Conservation (phyloP, 1,139 yeast species). For the Pichia sp. region DNA sequence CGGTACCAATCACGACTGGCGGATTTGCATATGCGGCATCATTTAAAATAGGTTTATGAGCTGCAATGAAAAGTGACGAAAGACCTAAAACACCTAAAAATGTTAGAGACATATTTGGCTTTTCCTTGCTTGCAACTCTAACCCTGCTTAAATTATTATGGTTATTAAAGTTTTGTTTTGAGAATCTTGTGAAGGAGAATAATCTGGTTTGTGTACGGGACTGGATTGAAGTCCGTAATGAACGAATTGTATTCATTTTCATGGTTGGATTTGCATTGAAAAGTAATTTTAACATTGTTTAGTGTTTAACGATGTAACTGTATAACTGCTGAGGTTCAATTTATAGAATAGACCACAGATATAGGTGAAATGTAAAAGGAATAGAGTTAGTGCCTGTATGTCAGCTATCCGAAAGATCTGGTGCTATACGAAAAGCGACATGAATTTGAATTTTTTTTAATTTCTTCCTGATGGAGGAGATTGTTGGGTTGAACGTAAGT, state of each 20-base stretch:
- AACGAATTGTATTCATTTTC: conserved; percentile 3
- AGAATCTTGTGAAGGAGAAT: not conserved
- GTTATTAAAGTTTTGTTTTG: not conserved
- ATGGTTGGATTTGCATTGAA: not conserved
- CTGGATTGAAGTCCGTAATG: conserved; percentile 7
- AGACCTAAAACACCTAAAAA: conserved; percentile 17
- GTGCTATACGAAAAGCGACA: not conserved
- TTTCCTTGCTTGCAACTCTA: not conserved
- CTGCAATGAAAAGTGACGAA: conserved; percentile 10
- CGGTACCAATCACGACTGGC: conserved; percentile 8
- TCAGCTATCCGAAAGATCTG: not conserved
- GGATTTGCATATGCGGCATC: conserved; percentile 17
- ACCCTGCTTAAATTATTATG: not conserved
- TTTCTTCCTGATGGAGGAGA: too few species aligned
- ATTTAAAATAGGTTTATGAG: conserved; percentile 16
- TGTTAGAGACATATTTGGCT: conserved; percentile 13
- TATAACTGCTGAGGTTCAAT: not conserved
- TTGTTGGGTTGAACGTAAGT: not conserved
- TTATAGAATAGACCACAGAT: not conserved
- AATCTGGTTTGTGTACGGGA: conserved; percentile 8
- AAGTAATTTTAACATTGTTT: not conserved
- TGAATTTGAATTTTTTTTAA: not conserved
- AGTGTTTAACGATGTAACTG: not conserved
- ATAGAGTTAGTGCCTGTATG: not conserved
- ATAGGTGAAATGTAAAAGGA: not conserved